Evolutionary conservation across 306 rosid genomes (phyloP).

Genomic region (Cucumis cinereus): DNA sequence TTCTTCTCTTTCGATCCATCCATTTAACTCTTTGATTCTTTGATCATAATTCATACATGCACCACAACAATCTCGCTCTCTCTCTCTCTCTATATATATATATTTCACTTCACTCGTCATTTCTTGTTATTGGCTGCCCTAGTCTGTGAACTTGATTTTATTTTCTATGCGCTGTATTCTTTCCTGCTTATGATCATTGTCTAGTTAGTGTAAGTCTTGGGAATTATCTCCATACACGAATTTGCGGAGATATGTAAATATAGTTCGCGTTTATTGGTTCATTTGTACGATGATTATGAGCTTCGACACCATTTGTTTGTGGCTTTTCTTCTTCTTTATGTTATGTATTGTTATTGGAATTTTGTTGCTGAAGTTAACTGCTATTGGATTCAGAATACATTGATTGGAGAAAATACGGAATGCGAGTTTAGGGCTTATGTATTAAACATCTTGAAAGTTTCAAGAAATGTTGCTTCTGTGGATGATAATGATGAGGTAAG

Average conservation of each 20-base stretch:
- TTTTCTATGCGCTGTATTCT: background rate
- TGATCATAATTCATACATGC: no score
- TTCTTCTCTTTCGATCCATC: background rate
- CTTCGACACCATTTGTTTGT: background rate
- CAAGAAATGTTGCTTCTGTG: slow-evolving; percentile 15
- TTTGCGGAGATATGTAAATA: background rate
- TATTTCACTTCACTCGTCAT: background rate
- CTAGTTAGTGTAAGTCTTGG: background rate
- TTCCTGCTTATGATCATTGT: background rate
- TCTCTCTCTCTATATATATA: background rate
- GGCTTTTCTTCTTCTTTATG: background rate
- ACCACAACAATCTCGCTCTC: background rate
- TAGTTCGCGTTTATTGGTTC: background rate
- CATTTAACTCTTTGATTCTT: background rate
- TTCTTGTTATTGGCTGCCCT: background rate
- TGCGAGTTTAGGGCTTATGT: slow-evolving; percentile 42
- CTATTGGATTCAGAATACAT: slow-evolving; percentile 28
- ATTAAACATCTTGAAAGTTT: slow-evolving; percentile 23
- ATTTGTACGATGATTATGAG: background rate
- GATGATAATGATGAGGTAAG: slow-evolving; percentile 38
- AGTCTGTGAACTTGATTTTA: background rate
- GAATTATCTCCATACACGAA: background rate
- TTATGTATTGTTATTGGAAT: background rate
- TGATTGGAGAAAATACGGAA: slow-evolving; percentile 25
- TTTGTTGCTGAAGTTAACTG: slow-evolving; percentile 8